phyloP scores from a whole-genome alignment of 2,329 filamentous ascomycete genomes.

The Chalara sp. region DNA sequence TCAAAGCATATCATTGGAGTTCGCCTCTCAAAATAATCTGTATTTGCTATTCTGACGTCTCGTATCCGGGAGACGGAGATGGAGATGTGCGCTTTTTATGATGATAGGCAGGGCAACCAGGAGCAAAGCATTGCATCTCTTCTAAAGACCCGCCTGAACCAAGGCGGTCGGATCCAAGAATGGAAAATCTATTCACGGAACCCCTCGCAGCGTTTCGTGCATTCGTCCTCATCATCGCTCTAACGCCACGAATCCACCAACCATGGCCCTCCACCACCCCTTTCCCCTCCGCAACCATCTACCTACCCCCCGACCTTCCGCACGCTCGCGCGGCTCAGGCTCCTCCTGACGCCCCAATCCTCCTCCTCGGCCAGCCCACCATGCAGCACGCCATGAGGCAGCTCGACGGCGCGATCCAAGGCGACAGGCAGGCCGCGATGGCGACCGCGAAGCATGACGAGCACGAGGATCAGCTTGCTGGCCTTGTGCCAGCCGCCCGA shows the following conservation, averaged over 20 bases:
- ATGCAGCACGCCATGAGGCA: constrained; percentile 26
- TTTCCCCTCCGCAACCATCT: neutral
- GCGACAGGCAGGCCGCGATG: constrained; percentile 51
- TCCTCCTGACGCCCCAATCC: constrained; percentile 7
- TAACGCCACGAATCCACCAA: too few species aligned
- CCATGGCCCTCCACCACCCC: too few species aligned
- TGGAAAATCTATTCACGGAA: neutral
- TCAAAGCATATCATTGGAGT: too few species aligned
- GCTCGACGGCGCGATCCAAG: constrained; percentile 44
- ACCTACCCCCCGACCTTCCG: neutral
- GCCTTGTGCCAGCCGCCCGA: constrained; percentile 45
- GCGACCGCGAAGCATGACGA: constrained; percentile 49
- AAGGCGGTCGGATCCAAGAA: neutral
- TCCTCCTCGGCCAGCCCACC: constrained; percentile 5
- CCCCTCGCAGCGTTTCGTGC: too few species aligned
- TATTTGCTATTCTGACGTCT: too few species aligned
- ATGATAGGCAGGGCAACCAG: neutral
- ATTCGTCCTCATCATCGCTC: too few species aligned
- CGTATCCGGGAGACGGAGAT: too few species aligned
- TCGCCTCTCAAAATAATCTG: too few species aligned
- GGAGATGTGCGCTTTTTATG: too few species aligned
- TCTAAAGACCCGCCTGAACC: neutral
- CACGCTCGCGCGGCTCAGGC: neutral
- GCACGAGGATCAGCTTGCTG: constrained; percentile 51
- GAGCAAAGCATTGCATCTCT: neutral